Evolutionary conservation across 495 filamentous ascomycete genomes (phyloP).

Genomic region (Immersiella caudata): DNA sequence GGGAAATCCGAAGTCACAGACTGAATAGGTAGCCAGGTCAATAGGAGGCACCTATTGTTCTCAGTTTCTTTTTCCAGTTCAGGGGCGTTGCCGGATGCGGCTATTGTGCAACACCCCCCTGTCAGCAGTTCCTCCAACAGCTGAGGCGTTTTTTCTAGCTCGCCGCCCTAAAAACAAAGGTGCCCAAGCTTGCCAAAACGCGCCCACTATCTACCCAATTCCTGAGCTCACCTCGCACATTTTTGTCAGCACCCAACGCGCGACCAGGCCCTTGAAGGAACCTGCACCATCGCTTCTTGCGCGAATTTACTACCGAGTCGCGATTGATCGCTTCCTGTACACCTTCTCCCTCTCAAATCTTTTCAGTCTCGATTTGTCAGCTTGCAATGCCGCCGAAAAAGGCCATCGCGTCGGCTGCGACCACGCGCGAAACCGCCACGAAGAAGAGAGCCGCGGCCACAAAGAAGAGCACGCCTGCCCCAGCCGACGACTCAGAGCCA

Average conservation of each 20-base stretch:
- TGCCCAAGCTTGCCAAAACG: constrained; percentile 7
- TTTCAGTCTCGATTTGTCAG: background rate
- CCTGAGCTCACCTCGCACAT: constrained; percentile 4
- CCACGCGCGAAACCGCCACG: constrained; percentile 17
- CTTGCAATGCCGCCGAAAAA: constrained; percentile 35
- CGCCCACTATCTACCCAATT: constrained; percentile 12
- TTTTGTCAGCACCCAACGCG: constrained; percentile 14
- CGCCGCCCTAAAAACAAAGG: constrained; percentile 10
- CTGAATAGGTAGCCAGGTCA: background rate
- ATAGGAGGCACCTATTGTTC: background rate
- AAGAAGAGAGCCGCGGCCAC: constrained; percentile 44
- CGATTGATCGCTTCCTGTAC: background rate
- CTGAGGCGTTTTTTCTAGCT: constrained; percentile 1
- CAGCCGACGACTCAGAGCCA: constrained; percentile 30
- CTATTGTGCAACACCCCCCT: constrained; percentile 13
- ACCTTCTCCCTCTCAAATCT: background rate
- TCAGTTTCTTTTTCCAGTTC: background rate
- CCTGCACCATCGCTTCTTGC: background rate
- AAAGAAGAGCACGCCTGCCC: constrained; percentile 20
- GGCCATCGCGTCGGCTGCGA: constrained; percentile 24
- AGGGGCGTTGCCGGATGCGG: constrained; percentile 1
- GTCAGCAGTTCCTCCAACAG: constrained; percentile 9
- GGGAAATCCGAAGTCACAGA: background rate
- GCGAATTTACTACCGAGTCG: background rate
- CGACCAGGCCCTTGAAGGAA: background rate